Evolutionary conservation across 305 asterid genomes (phyloP), one percentile per base, ranked within the genome.

Genomic region (Andrographis paniculata): DNA sequence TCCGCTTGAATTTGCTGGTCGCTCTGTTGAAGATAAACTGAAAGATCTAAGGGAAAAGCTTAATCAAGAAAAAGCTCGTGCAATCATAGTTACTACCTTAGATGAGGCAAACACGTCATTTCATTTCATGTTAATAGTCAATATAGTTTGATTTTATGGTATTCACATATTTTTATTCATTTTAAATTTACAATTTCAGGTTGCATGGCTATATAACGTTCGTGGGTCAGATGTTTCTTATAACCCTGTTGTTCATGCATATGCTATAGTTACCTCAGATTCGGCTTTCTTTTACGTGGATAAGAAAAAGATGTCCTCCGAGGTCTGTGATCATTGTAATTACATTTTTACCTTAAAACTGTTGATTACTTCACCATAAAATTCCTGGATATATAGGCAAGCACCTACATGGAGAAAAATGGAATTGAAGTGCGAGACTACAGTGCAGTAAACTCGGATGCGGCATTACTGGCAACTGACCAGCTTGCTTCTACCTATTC

Each of bases 201-300:
- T 91, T 45, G 95, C 92, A 14, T 91, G 98, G 98, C 62, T 91
- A 51, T 91, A 76, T 59, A 91, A 91, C 45, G 45, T 91, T 28
- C 95, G 96, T 53, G 98, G 98, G 14, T 62, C 81, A 47, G 98
- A 91, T 73, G 95, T 91, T 50, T 52, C 88, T 45, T 80, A 78
- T 61, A 65, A 60, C 67, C 98, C 96, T 4, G 94, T 91, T 58
- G 95, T 79, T 68, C 94, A 91, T 66, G 92, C 96, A 47, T 91
- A 67, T 66, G 95, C 95, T 53, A 72, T 82, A 46, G 94, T 91
- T 50, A 91, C 98, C 9, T 61, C 59, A 47, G 50, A 61, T 39
- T 72, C 87, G 6, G 84, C 96, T 62, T 91, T 78, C 73, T 70
- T 91, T 50, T 91, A 91, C 53, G 96, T 83, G 58, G 98, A 86